Percentiles rank a stretch among this genome's conserved stretches.
Conservation (phyloP, 805 yeast genomes). For the Teunomyces lycoperdinae region DNA sequence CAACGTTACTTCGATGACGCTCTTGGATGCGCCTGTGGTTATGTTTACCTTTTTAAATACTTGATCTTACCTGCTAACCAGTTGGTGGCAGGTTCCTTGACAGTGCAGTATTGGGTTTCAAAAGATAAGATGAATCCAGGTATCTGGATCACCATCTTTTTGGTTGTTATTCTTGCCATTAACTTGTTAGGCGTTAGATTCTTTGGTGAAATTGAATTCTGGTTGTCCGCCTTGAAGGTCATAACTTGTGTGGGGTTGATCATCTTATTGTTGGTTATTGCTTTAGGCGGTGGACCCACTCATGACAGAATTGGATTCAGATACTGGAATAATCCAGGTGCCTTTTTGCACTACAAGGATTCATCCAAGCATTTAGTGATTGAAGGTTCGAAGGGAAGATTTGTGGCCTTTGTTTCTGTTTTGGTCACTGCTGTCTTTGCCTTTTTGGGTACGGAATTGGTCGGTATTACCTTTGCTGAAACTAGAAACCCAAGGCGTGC, state of each 20-base stretch:
- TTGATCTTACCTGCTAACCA: slow-evolving; percentile 60
- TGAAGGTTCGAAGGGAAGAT: slow-evolving; percentile 49
- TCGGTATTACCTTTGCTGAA: slow-evolving; percentile 75
- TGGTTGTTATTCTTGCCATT: slow-evolving; percentile 39
- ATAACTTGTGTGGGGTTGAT: slow-evolving; percentile 66
- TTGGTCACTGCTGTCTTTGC: slow-evolving; percentile 68
- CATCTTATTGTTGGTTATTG: slow-evolving; percentile 57
- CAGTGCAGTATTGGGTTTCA: slow-evolving; percentile 52
- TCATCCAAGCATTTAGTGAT: slow-evolving; percentile 30
- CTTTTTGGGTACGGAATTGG: slow-evolving; percentile 65
- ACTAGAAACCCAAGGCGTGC: slow-evolving; percentile 61
- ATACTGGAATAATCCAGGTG: slow-evolving; percentile 70
- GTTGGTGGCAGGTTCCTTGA: slow-evolving; percentile 58
- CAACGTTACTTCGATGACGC: slow-evolving; percentile 64
- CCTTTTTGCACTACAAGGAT: slow-evolving; percentile 51
- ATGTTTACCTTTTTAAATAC: slow-evolving; percentile 56
- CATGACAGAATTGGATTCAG: slow-evolving; percentile 73
- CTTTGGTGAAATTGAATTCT: slow-evolving; percentile 38
- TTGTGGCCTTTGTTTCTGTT: slow-evolving; percentile 60
- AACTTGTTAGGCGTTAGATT: slow-evolving; percentile 49
- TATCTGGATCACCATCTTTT: slow-evolving; percentile 52
- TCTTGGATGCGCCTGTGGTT: slow-evolving; percentile 68
- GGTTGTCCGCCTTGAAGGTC: slow-evolving; percentile 65
- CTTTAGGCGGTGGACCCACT: slow-evolving; percentile 76
- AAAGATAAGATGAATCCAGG: slow-evolving; percentile 50